Percentiles rank a stretch among this genome's conserved stretches.
phyloP scores from a whole-genome alignment of 352 stramenopile species.

The Phytophthora macrochlamydospora region DNA sequence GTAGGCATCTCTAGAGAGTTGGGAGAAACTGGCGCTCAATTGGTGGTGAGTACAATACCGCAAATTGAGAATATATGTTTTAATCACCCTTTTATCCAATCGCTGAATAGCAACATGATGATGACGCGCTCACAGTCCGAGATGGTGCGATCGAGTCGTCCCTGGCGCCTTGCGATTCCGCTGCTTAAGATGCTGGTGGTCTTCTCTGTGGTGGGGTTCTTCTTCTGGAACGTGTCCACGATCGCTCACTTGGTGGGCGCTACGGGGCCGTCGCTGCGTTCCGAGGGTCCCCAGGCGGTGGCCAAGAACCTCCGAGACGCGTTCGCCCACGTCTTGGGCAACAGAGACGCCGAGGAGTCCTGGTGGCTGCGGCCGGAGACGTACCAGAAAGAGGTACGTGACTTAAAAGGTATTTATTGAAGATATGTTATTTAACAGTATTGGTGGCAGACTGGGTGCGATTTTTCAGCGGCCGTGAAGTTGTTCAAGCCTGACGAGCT shows the following conservation, averaged over 20 bases:
- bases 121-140: not conserved
- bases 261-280: constrained; percentile 16
- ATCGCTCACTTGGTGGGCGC: constrained; percentile 38
- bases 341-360: constrained; percentile 19
- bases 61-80: too few species aligned
- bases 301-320: constrained; percentile 13
- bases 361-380: constrained; percentile 61
- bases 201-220: constrained; percentile 39
- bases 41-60: too few species aligned
- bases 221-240: constrained; percentile 64
- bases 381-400: constrained; percentile 49
- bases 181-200: constrained; percentile 35
- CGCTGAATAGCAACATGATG: too few species aligned
- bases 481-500: constrained; percentile 63
- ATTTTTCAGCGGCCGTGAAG: constrained; percentile 63
- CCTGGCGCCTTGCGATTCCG: constrained; percentile 19
- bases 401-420: too few species aligned
- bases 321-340: constrained; percentile 7
- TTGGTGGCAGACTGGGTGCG: constrained; percentile 50
- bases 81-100: too few species aligned
- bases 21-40: too few species aligned
- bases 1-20: too few species aligned
- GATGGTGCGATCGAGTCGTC: not conserved
- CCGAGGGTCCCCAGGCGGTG: constrained; percentile 3
- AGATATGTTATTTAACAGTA: too few species aligned